Base-by-base conservation (phyloP, 352 stramenopile genomes). In the Phytophthora ohioensis region DNA sequence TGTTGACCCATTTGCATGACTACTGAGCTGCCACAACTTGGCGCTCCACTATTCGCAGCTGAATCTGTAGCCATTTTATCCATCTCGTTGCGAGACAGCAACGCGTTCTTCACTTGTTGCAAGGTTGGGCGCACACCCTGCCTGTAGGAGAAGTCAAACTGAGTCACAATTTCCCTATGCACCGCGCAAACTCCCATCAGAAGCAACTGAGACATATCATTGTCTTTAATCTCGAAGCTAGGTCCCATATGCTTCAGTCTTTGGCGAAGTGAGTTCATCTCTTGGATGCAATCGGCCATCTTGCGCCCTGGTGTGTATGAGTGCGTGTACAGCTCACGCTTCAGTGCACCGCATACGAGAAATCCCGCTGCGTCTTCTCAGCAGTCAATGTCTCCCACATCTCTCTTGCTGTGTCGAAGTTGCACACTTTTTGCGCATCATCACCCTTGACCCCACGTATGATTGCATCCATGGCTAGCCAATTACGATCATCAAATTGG, bases 231-330 rank as follows among this genome's bases (percentile, higher is more conserved):
- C 5, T 15, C 8, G 15, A 64, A 64, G 4, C 9, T 13, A 3
- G 56, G 17, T 4, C 56, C 56, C 43, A 64, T 64, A 32, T 64
- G 43, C 21, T 64, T 42, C 10, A 64, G 10, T 13, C 43, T 1
- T 43, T 64, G 56, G 0, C 43, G 4, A 3, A 64, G 30, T n/a
- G 56, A 13, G 34, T 54, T 64, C 43, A 64, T 64, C 2, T 64
- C 56, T 21, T 64, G 43, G 5, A 64, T 55, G 42, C 55, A 64
- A 5, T 43, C 43, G 0, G 56, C 30, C 56, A 64, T 64, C 31
- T 55, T 64, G 9, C 39, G 7, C 0, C 31, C 56, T 0, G 56
- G 56, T 3, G n/a, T 30, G 7, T 46, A 54, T 0, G 42, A 59
- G 36, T 42, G 48, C 3, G 48, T 30, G 8, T 15, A 56, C 32